Evolutionary conservation across 2,329 filamentous ascomycete genomes (phyloP).

Genomic region (Myriangium duriaei): DNA sequence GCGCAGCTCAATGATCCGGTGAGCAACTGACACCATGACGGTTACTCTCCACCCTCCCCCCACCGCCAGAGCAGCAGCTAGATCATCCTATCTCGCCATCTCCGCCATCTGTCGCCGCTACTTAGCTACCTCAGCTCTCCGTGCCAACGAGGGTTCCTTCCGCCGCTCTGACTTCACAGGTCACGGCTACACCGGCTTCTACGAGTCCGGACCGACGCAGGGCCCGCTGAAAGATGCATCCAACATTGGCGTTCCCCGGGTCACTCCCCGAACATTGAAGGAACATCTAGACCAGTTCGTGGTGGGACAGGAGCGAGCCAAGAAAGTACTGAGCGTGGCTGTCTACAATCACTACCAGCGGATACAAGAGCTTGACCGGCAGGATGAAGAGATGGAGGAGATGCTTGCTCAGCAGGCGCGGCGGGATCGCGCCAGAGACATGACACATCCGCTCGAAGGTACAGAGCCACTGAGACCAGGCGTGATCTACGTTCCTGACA

Average conservation of each 20-base stretch:
- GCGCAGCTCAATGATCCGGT: too few species aligned
- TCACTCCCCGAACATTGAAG: constrained; percentile 60
- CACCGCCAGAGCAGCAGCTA: constrained; percentile 15
- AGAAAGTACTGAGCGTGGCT: constrained; percentile 84
- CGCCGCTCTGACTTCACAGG: constrained; percentile 50
- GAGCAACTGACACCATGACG: not conserved
- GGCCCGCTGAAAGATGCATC: constrained; percentile 51
- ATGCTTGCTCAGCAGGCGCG: constrained; percentile 57
- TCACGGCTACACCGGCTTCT: constrained; percentile 49
- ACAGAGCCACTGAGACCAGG: constrained; percentile 20
- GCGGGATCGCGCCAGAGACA: constrained; percentile 44
- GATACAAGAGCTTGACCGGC: constrained; percentile 60
- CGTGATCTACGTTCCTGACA: constrained; percentile 12
- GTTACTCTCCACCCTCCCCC: not conserved
- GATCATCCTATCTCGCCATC: constrained; percentile 26
- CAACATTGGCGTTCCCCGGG: constrained; percentile 42
- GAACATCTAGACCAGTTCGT: constrained; percentile 90
- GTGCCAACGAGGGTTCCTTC: constrained; percentile 31
- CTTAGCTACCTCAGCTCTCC: constrained; percentile 21
- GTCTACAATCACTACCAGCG: constrained; percentile 96
- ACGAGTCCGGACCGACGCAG: constrained; percentile 50
- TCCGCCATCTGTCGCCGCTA: constrained; percentile 19
- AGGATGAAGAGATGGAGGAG: constrained; percentile 69
- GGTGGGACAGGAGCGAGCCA: constrained; percentile 86
- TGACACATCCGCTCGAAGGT: constrained; percentile 66